Evolutionary conservation across 2,329 filamentous ascomycete genomes (phyloP).

Genomic region (Fusarium musae): DNA sequence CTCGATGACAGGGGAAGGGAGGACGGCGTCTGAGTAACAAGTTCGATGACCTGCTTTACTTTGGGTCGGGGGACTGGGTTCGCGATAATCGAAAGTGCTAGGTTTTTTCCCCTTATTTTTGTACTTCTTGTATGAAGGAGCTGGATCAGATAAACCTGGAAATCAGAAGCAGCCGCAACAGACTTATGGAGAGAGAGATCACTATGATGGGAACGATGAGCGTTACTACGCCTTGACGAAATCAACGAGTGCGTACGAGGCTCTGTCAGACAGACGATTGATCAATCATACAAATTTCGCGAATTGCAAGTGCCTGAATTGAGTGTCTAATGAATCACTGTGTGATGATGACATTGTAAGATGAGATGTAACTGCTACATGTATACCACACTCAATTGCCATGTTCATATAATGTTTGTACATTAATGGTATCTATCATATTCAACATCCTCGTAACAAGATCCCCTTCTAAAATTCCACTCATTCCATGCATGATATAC

Average conservation of each 20-base stretch:
- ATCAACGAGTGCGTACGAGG: constrained; percentile 25
- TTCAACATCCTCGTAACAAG: constrained; percentile 8
- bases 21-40: constrained; percentile 25
- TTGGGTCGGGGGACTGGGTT: constrained; percentile 17
- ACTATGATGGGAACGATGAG: constrained; percentile 21
- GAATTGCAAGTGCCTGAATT: not conserved
- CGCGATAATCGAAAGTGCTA: constrained; percentile 28
- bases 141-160: constrained; percentile 32
- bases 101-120: constrained; percentile 15
- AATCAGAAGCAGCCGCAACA: constrained; percentile 19
- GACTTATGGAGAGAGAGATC: constrained; percentile 12
- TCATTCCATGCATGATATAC: constrained; percentile 22
- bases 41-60: constrained; percentile 7
- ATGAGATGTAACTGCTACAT: not conserved
- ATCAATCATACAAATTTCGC: constrained; percentile 37
- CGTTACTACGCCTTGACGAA: constrained; percentile 22
- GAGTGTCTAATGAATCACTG: not conserved
- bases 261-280: constrained; percentile 20
- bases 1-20: constrained; percentile 8
- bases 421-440: constrained; percentile 23
- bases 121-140: constrained; percentile 36
- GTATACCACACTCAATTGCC: not conserved
- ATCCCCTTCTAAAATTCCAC: constrained; percentile 2
- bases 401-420: not conserved
- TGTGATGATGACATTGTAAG: not conserved